Percentiles rank a stretch among this genome's conserved stretches.
Conservation (phyloP, 768 basidiomycete genomes). For the Dentipellis sp. region DNA sequence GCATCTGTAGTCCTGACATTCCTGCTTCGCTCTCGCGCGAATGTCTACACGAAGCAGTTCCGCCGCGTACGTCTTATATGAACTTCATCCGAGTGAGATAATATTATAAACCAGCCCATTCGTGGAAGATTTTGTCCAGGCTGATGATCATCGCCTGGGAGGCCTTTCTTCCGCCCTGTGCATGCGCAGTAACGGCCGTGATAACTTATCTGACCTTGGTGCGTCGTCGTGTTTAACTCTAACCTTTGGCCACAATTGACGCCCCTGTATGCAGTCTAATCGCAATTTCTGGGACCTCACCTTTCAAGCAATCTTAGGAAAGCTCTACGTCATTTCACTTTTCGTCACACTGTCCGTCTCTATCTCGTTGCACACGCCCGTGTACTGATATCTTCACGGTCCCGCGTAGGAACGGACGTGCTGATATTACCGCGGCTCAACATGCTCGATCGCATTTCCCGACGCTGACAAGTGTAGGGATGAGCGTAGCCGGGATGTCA, state of each 20-base stretch:
- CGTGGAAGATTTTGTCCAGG: background rate
- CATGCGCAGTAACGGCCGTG: background rate
- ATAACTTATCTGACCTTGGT: background rate
- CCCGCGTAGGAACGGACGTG: background rate
- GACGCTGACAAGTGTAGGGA: background rate
- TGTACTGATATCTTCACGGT: background rate
- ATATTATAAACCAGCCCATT: background rate
- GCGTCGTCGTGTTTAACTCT: background rate
- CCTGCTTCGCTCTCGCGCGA: background rate
- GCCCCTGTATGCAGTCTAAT: background rate
- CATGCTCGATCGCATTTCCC: background rate
- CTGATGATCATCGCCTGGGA: background rate
- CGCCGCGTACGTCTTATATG: background rate
- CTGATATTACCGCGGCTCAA: background rate
- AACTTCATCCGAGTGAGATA: background rate
- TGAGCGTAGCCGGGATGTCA: too few species aligned
- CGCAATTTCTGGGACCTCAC: slow-evolving; percentile 1
- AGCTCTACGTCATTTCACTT: slow-evolving; percentile 3
- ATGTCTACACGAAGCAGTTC: background rate
- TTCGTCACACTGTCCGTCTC: background rate
- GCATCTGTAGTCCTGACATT: background rate
- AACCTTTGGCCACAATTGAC: background rate
- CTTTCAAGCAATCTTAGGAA: background rate
- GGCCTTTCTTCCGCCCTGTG: background rate
- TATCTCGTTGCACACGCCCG: background rate